Conservation (phyloP, 2,329 filamentous ascomycete species). For the Colletotrichum aenigma region DNA sequence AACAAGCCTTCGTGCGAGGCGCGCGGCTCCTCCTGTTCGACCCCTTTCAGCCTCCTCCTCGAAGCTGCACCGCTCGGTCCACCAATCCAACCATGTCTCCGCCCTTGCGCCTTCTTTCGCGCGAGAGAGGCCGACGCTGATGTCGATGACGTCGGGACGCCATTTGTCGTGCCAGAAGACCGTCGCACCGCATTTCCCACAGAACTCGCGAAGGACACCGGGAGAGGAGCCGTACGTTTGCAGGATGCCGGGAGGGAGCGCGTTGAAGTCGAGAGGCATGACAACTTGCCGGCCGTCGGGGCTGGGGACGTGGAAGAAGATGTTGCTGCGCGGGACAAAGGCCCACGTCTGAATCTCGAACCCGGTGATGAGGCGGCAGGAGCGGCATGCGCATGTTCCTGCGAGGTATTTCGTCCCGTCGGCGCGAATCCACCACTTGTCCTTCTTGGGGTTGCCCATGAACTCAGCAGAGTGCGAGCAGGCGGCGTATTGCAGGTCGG, state of each 20-base stretch:
- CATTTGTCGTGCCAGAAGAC: slow-evolving; percentile 64
- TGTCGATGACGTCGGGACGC: slow-evolving; percentile 62
- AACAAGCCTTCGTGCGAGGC: slow-evolving; percentile 32
- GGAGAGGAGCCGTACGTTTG: slow-evolving; percentile 58
- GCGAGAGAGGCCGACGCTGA: slow-evolving; percentile 64
- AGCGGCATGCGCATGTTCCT: slow-evolving; percentile 64
- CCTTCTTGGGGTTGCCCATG: slow-evolving; percentile 47
- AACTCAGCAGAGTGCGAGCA: not conserved
- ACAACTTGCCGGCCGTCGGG: not conserved
- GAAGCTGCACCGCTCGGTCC: slow-evolving; percentile 61
- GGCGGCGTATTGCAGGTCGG: slow-evolving; percentile 42
- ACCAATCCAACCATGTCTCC: slow-evolving; percentile 68
- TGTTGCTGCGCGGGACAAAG: slow-evolving; percentile 65
- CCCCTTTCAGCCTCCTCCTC: slow-evolving; percentile 51
- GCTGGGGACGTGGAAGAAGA: slow-evolving; percentile 44
- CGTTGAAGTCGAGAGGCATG: slow-evolving; percentile 37
- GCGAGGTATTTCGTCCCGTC: slow-evolving; percentile 58
- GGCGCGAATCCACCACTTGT: slow-evolving; percentile 65
- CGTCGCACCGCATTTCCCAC: slow-evolving; percentile 64
- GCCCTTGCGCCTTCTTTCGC: slow-evolving; percentile 56
- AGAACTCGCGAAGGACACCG: slow-evolving; percentile 65
- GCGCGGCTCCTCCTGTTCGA: slow-evolving; percentile 29
- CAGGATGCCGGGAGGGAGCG: slow-evolving; percentile 45
- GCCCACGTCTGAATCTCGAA: slow-evolving; percentile 71
- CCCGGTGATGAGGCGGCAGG: slow-evolving; percentile 64